A percentile compares a stretch with the other conserved stretches of the same genome.
Evolutionary conservation across 495 filamentous ascomycete genomes (phyloP).

Genomic region (Lophiotrema nucula): DNA sequence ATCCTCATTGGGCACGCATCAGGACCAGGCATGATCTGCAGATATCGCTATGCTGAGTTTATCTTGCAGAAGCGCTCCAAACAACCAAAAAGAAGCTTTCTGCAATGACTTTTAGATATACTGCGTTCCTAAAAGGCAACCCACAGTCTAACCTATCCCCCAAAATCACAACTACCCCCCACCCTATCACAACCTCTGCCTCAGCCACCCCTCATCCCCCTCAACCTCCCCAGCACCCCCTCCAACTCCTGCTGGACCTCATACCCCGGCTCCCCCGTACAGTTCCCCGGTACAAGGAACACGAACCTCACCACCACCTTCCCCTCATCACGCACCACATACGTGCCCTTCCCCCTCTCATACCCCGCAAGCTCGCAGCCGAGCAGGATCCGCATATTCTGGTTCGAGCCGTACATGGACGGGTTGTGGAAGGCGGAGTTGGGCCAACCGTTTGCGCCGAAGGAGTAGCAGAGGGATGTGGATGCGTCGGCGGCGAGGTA

Average conservation of each 20-base stretch:
- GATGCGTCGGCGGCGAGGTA: constrained; percentile 1
- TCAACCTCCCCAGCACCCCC: not conserved
- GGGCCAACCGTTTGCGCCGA: not conserved
- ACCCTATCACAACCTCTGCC: too few species aligned
- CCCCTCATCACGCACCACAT: constrained; percentile 11
- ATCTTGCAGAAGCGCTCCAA: too few species aligned
- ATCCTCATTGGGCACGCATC: too few species aligned
- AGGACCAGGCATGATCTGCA: too few species aligned
- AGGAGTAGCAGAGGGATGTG: not conserved
- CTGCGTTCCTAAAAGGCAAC: too few species aligned
- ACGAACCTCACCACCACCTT: constrained; percentile 21
- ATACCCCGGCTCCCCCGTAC: not conserved
- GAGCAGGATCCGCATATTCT: constrained; percentile 5
- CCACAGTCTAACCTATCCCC: too few species aligned
- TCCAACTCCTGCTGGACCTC: constrained; percentile 1
- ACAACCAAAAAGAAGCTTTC: too few species aligned
- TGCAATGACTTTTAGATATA: too few species aligned
- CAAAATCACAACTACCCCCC: too few species aligned
- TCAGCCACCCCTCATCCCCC: constrained; percentile 9
- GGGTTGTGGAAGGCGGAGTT: not conserved
- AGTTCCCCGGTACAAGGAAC: constrained; percentile 2
- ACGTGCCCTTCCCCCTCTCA: not conserved
- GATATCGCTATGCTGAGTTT: too few species aligned
- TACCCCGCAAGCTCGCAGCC: constrained; percentile 13
- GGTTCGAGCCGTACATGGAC: not conserved